Conservation (phyloP, 2,329 filamentous ascomycete species). For the Colletotrichum navitas region DNA sequence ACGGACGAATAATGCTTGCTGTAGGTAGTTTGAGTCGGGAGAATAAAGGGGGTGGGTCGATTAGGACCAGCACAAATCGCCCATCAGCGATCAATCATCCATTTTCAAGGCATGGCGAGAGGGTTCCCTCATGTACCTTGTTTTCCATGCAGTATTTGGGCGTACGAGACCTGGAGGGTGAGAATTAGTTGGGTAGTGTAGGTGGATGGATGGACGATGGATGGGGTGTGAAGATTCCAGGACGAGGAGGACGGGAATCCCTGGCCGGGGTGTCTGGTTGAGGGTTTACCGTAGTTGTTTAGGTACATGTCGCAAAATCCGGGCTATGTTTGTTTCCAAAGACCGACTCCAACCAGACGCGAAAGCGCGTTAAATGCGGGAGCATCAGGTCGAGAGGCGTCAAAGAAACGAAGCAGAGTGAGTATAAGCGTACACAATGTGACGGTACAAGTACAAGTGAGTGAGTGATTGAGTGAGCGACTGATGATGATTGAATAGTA, state of each 20-base stretch:
- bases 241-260: conserved; percentile 1
- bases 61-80: conserved; percentile 15
- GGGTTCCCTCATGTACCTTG: conserved; percentile 11
- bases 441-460: neutral
- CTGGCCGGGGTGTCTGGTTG: neutral
- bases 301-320: neutral
- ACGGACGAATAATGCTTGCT: conserved; percentile 17
- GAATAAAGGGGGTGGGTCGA: conserved; percentile 14
- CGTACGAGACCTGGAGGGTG: too few relatives aligned
- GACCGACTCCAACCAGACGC: neutral
- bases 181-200: too few relatives aligned
- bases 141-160: too few relatives aligned
- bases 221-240: conserved; percentile 3
- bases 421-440: neutral
- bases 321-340: neutral
- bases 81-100: conserved; percentile 19
- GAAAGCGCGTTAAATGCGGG: neutral
- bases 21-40: conserved; percentile 3
- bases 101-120: neutral
- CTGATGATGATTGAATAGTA: neutral
- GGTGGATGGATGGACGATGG: neutral
- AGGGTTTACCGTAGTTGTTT: neutral
- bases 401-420: too few relatives aligned
- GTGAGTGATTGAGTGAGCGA: neutral
- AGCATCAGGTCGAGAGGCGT: neutral